Conservation (phyloP, 2,329 filamentous ascomycete species). For the Furcasterigmium sp. region DNA sequence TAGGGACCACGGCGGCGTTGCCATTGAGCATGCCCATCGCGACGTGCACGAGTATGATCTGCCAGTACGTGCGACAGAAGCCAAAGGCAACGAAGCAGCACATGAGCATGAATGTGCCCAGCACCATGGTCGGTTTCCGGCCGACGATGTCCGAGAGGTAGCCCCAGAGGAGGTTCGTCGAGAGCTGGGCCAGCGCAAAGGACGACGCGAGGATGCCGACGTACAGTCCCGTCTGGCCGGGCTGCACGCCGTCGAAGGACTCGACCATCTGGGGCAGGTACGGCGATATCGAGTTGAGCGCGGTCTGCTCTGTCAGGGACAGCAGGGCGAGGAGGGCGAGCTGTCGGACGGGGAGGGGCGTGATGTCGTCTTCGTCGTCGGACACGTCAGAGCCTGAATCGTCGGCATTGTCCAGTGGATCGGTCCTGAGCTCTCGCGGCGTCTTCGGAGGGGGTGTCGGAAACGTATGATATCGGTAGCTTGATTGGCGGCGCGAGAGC, state of each 20-base stretch:
- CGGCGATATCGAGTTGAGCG: conserved; percentile 91
- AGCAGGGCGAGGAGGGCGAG: conserved; percentile 82
- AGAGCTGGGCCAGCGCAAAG: conserved; percentile 88
- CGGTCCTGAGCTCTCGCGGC: conserved; percentile 44
- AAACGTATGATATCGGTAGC: conserved; percentile 74
- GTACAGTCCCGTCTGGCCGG: conserved; percentile 71
- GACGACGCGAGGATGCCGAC: conserved; percentile 86
- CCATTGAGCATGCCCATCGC: conserved; percentile 93
- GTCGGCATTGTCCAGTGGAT: conserved; percentile 13
- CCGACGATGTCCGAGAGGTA: conserved; percentile 76
- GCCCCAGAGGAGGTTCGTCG: conserved; percentile 89
- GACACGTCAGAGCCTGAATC: conserved; percentile 18
- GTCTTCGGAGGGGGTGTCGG: conserved; percentile 68
- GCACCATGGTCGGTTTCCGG: conserved; percentile 74
- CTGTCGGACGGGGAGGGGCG: conserved; percentile 77
- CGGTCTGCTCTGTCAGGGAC: conserved; percentile 89
- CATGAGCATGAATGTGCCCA: conserved; percentile 78
- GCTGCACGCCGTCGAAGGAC: conserved; percentile 74
- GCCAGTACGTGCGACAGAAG: conserved; percentile 76
- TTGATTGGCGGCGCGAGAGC: conserved; percentile 25
- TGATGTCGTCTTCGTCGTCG: conserved; percentile 43
- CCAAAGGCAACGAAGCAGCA: conserved; percentile 82
- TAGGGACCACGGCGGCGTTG: conserved; percentile 90
- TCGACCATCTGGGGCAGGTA: conserved; percentile 92
- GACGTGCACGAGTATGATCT: conserved; percentile 79